A percentile compares a stretch with the other conserved stretches of the same genome.
These are phyloP conservation scores for Periconia macrospinosa DNA, from an alignment of 2,329 filamentous ascomycete species.

Conservation along the genomic window DNA sequence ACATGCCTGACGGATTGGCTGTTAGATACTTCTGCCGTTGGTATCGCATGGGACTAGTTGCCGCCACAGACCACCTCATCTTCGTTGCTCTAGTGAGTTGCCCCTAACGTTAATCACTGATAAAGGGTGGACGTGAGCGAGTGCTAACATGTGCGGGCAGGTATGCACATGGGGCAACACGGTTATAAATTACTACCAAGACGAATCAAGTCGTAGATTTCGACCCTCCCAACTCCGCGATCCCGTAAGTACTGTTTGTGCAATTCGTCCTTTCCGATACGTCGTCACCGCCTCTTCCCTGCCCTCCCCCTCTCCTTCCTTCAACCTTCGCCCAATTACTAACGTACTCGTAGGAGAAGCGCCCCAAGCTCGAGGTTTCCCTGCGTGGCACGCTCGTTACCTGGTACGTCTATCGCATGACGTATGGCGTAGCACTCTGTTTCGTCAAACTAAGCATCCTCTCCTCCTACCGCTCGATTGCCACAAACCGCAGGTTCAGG, in stretches of 20 bases:
- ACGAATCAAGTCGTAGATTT: conserved; percentile 28
- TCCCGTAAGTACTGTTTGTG: conserved; percentile 21
- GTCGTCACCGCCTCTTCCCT: not conserved
- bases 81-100: conserved; percentile 31
- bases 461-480: conserved; percentile 40
- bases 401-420: conserved; percentile 40
- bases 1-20: conserved; percentile 5
- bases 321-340: conserved; percentile 1
- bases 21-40: conserved; percentile 39
- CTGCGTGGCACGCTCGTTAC: conserved; percentile 33
- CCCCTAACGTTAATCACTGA: not conserved
- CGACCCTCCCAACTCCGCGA: conserved; percentile 26
- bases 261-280: not conserved
- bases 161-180: conserved; percentile 40
- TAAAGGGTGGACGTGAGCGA: not conserved
- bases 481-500: conserved; percentile 35
- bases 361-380: conserved; percentile 21
- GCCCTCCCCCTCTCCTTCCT: not conserved
- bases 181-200: conserved; percentile 40
- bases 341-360: conserved; percentile 27
- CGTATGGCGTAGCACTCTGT: conserved; percentile 31
- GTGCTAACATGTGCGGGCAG: conserved; percentile 21
- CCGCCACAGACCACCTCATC: conserved; percentile 39
- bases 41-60: conserved; percentile 33
- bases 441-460: conserved; percentile 38